Conservation (phyloP, 2,329 filamentous ascomycete genomes). For the Pseudocercospora fuligena region DNA sequence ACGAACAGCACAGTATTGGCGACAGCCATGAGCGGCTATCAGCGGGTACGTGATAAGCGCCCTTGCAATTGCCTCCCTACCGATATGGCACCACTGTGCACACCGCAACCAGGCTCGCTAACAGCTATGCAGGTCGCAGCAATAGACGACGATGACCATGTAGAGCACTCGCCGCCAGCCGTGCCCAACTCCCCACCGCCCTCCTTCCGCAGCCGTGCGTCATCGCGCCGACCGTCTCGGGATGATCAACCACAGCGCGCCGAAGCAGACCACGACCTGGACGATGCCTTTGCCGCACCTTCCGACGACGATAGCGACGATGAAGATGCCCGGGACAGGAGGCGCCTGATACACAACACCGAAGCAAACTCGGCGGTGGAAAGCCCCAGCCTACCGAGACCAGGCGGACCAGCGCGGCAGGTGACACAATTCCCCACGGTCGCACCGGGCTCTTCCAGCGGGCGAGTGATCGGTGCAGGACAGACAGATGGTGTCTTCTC, state of each 20-base stretch:
- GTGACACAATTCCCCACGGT: slow-evolving; percentile 52
- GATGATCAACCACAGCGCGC: slow-evolving; percentile 54
- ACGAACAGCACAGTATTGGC: slow-evolving; percentile 12
- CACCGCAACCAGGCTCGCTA: not conserved
- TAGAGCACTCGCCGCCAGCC: slow-evolving; percentile 40
- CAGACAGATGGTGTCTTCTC: slow-evolving; percentile 93
- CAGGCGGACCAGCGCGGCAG: slow-evolving; percentile 50
- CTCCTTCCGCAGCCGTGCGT: slow-evolving; percentile 85
- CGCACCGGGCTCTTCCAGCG: slow-evolving; percentile 44
- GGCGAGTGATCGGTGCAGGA: slow-evolving; percentile 68
- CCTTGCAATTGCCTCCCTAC: slow-evolving; percentile 21
- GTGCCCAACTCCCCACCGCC: slow-evolving; percentile 63
- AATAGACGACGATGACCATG: slow-evolving; percentile 48
- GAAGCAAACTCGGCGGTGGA: slow-evolving; percentile 33
- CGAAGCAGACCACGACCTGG: slow-evolving; percentile 78
- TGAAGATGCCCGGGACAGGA: slow-evolving; percentile 78
- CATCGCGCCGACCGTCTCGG: slow-evolving; percentile 65
- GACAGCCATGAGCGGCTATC: slow-evolving; percentile 53
- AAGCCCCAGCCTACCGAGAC: slow-evolving; percentile 28
- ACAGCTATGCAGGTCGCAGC: slow-evolving; percentile 42
- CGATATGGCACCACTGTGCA: slow-evolving; percentile 13
- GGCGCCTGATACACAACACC: slow-evolving; percentile 68
- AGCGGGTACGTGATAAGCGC: slow-evolving; percentile 48
- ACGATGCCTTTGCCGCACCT: slow-evolving; percentile 80
- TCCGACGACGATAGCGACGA: slow-evolving; percentile 70